Conservation (phyloP, 371 early-diverging fungal species). For the Circinella minor region DNA sequence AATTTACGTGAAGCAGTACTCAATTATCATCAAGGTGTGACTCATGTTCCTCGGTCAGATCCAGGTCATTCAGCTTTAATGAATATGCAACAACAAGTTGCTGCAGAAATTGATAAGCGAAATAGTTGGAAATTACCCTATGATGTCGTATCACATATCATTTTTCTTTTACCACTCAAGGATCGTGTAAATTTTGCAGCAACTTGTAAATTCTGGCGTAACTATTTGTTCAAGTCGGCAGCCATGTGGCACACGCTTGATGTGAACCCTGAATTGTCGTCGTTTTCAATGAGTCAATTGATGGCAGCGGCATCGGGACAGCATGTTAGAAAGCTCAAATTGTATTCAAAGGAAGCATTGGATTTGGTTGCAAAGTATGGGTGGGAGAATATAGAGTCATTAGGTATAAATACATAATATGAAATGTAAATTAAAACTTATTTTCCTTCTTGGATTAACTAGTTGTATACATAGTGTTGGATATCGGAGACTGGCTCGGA, state of each 20-base stretch:
- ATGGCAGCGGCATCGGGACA: not conserved
- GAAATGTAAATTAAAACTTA: not conserved
- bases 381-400: slow-evolving; percentile 2
- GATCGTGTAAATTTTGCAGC: not conserved
- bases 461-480: not conserved
- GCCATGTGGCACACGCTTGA: slow-evolving; percentile 7
- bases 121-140: not conserved
- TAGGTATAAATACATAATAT: slow-evolving; percentile 2
- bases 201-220: slow-evolving; percentile 2
- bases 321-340: slow-evolving; percentile 1
- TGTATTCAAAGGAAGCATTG: slow-evolving; percentile 3
- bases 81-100: not conserved
- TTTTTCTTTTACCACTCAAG: not conserved
- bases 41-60: not conserved
- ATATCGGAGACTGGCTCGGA: not conserved
- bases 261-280: not conserved
- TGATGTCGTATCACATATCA: slow-evolving; percentile 4
- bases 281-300: not conserved
- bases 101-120: not conserved
- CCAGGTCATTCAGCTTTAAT: not conserved
- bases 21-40: not conserved
- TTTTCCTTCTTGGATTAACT: no score
- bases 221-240: slow-evolving; percentile 1
- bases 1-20: not conserved
- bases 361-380: not conserved